Conservation (phyloP, 768 basidiomycete species). For the Botryobasidium botryosum region DNA sequence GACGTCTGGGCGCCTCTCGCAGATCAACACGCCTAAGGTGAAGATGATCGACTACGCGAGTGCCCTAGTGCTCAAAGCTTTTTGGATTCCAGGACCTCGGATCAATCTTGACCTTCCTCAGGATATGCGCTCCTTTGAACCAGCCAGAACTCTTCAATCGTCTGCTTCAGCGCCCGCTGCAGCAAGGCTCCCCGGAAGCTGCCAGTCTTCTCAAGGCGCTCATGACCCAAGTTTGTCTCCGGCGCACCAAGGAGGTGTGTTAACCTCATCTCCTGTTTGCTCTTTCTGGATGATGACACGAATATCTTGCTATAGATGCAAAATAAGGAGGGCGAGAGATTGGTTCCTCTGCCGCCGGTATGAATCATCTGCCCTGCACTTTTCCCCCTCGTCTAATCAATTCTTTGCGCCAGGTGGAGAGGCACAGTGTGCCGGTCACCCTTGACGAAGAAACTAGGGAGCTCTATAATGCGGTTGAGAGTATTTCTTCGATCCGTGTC, state of each 20-base stretch:
- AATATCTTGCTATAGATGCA: conserved; percentile 43
- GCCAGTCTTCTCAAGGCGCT: conserved; percentile 52
- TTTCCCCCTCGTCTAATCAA: not conserved
- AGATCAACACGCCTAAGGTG: conserved; percentile 72
- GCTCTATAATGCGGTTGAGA: conserved; percentile 55
- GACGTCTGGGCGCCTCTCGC: not conserved
- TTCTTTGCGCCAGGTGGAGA: conserved; percentile 30
- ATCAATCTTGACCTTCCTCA: conserved; percentile 67
- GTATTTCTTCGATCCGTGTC: conserved; percentile 42
- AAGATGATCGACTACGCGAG: too few species aligned
- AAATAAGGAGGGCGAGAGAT: conserved; percentile 51
- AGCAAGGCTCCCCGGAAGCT: conserved; percentile 47
- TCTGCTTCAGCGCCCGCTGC: conserved; percentile 60
- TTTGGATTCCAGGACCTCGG: conserved; percentile 56
- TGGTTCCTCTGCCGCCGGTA: conserved; percentile 60
- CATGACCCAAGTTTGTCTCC: conserved; percentile 63
- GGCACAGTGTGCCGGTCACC: conserved; percentile 54
- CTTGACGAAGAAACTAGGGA: conserved; percentile 43
- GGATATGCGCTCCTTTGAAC: conserved; percentile 73
- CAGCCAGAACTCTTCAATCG: conserved; percentile 69
- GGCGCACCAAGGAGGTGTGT: conserved; percentile 57
- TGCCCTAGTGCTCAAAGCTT: not conserved
- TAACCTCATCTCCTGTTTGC: not conserved
- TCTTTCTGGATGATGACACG: conserved; percentile 15
- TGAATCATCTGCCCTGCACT: not conserved